These are phyloP conservation scores for Aspergillus ochraceus DNA, from an alignment of 2,329 filamentous ascomycete genomes.

Conservation along the genomic window DNA sequence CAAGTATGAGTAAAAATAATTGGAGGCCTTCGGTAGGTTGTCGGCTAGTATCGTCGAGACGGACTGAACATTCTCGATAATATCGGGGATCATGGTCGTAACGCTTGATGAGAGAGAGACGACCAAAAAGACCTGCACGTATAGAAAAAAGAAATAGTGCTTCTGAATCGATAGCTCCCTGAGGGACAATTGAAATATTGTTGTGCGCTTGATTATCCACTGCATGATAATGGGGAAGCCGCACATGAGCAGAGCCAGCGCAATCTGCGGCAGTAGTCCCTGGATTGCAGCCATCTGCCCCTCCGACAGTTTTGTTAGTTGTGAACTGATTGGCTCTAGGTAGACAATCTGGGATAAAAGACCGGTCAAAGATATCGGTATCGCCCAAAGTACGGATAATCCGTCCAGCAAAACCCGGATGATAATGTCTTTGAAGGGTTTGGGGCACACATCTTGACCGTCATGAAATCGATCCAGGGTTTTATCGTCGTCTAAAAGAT, in stretches of 20 bases:
- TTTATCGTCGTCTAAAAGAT: neutral
- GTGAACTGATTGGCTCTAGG: neutral
- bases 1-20: slow-evolving; percentile 29
- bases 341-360: slow-evolving; percentile 10
- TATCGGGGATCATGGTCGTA: slow-evolving; percentile 25
- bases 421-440: too few relatives aligned
- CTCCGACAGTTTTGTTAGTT: neutral
- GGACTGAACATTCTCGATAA: slow-evolving; percentile 17
- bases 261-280: slow-evolving; percentile 23
- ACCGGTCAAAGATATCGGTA: slow-evolving; percentile 10
- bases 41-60: slow-evolving; percentile 22
- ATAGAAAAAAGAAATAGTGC: slow-evolving; percentile 26
- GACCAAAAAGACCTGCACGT: slow-evolving; percentile 24
- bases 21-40: slow-evolving; percentile 24
- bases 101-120: slow-evolving; percentile 25
- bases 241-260: slow-evolving; percentile 23
- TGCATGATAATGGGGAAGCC: slow-evolving; percentile 19
- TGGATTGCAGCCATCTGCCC: slow-evolving; percentile 17
- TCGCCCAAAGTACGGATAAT: slow-evolving; percentile 8
- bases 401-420: neutral
- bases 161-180: slow-evolving; percentile 23
- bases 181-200: neutral
- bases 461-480: neutral
- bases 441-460: too few relatives aligned
- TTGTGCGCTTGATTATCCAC: slow-evolving; percentile 12